A percentile compares a stretch with the other conserved stretches of the same genome.
These are phyloP conservation scores for Spatholobus suberectus DNA, from an alignment of 306 rosid species.

Conservation along the genomic window DNA sequence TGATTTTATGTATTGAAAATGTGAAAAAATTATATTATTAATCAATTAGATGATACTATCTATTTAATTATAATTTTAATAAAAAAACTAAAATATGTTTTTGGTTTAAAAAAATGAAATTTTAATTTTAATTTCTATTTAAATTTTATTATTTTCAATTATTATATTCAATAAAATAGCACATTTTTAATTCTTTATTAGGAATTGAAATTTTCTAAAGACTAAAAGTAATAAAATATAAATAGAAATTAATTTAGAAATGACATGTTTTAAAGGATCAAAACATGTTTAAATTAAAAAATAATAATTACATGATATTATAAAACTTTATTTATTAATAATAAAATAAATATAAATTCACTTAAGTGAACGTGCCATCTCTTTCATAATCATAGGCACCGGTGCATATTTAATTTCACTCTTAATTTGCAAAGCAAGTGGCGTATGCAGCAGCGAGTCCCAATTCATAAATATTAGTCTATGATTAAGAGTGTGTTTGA, in stretches of 20 bases:
- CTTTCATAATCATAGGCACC: conserved; percentile 7
- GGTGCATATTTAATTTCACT: conserved; percentile 11
- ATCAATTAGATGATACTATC: no score
- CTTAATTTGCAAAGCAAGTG: neutral
- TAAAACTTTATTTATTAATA: neutral
- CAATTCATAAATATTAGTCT: no score
- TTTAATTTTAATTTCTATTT: neutral
- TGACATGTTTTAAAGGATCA: neutral
- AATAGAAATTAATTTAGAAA: neutral
- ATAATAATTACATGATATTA: neutral
- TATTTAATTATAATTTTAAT: no score
- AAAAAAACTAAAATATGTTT: no score
- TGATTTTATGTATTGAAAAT: no score
- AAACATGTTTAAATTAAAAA: neutral
- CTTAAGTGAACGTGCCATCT: neutral
- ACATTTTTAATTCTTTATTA: neutral
- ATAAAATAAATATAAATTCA: neutral
- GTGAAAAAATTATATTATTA: no score
- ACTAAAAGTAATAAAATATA: neutral
- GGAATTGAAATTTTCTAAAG: neutral
- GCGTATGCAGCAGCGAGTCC: neutral
- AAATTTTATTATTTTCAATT: neutral
- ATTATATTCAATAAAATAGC: neutral
- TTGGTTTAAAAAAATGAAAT: no score
- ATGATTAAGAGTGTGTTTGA: no score